A percentile compares a stretch with the other conserved stretches of the same genome.
These are phyloP conservation scores for Breynia disticha DNA, from an alignment of 441 rosid species.

Conservation along the genomic window DNA sequence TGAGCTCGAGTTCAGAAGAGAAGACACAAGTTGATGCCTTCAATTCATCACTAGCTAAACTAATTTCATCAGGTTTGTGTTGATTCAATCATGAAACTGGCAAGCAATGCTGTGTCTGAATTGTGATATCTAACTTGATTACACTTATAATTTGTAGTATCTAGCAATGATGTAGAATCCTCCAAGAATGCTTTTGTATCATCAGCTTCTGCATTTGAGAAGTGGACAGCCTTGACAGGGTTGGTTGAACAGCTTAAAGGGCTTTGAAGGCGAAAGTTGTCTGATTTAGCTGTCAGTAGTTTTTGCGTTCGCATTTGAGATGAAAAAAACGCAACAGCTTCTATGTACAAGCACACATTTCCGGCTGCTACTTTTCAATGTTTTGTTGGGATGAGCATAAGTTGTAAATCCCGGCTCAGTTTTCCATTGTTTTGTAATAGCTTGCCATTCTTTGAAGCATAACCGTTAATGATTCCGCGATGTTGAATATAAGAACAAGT, in stretches of 20 bases:
- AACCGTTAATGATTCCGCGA: too few relatives aligned
- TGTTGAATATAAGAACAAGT: too few relatives aligned
- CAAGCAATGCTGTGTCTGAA: background rate
- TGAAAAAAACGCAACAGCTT: too few relatives aligned
- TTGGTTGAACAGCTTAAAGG: slow-evolving; percentile 61
- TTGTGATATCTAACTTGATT: background rate
- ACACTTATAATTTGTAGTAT: slow-evolving; percentile 31
- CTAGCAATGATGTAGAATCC: slow-evolving; percentile 58
- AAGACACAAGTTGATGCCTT: slow-evolving; percentile 59
- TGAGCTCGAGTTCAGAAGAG: slow-evolving; percentile 66
- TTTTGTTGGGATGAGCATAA: slow-evolving; percentile 4
- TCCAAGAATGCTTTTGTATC: slow-evolving; percentile 67
- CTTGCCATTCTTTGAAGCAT: too few relatives aligned
- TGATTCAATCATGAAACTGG: background rate
- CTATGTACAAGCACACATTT: too few relatives aligned
- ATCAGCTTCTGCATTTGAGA: slow-evolving; percentile 74
- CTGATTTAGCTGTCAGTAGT: too few relatives aligned
- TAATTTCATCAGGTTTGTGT: slow-evolving; percentile 69
- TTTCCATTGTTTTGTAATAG: slow-evolving; percentile 15
- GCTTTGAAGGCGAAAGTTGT: slow-evolving; percentile 35
- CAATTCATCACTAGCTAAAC: slow-evolving; percentile 61
- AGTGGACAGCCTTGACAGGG: slow-evolving; percentile 72
- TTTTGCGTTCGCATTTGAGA: too few relatives aligned
- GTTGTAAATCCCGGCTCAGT: slow-evolving; percentile 17
- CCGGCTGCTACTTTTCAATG: too few relatives aligned